Conservation (phyloP, 495 filamentous ascomycete genomes). For the Xanthoparmelia taractica region DNA sequence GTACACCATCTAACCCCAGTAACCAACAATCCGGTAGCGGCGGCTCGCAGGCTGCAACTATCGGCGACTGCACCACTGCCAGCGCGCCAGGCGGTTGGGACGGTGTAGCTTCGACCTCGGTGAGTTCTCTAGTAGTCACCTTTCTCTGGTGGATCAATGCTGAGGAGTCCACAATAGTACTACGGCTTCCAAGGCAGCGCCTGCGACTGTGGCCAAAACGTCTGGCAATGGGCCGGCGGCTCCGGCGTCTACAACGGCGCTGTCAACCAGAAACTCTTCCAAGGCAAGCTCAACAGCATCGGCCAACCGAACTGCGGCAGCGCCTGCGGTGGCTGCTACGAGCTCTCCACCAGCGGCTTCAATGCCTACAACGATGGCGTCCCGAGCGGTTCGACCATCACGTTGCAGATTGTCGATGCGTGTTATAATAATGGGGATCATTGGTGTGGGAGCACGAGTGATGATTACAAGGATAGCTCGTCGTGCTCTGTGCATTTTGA, state of each 20-base stretch:
- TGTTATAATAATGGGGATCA: conserved; percentile 7
- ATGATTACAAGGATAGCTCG: conserved; percentile 13
- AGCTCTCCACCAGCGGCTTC: conserved; percentile 20
- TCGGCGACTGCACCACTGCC: conserved; percentile 1
- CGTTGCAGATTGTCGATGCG: conserved; percentile 19
- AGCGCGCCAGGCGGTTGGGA: conserved; percentile 8
- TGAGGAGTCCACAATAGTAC: conserved; percentile 5
- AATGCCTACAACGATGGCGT: conserved; percentile 16
- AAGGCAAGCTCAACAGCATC: conserved; percentile 2
- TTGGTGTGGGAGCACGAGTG: conserved; percentile 18
- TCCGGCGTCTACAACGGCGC: conserved; percentile 17
- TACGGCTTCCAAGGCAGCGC: conserved; percentile 16
- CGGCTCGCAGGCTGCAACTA: conserved; percentile 1
- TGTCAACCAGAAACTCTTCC: conserved; percentile 19
- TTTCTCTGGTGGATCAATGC: neutral
- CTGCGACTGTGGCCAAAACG: conserved; percentile 16
- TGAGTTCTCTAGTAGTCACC: neutral
- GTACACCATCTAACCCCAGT: neutral
- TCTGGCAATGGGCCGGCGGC: conserved; percentile 17
- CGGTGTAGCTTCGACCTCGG: conserved; percentile 15
- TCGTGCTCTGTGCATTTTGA: conserved; percentile 21
- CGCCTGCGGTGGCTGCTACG: conserved; percentile 20
- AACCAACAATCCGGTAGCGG: neutral
- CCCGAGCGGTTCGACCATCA: conserved; percentile 11
- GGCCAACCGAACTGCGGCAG: conserved; percentile 17